Evolutionary conservation across 345 rosid genomes (phyloP).

Genomic region (Tarenaya hassleriana): DNA sequence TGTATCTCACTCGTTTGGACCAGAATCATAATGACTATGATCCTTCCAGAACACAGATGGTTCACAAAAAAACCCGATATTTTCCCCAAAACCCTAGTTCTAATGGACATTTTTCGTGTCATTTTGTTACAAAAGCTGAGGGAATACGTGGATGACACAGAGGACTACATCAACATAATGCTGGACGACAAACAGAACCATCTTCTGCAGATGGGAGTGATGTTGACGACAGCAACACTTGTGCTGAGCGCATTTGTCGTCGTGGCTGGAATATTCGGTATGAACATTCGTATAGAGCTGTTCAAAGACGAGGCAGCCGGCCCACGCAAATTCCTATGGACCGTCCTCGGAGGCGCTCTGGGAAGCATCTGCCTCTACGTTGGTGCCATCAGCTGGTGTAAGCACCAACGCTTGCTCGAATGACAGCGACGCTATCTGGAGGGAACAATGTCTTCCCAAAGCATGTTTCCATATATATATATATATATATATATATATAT

Average conservation of each 20-base stretch:
- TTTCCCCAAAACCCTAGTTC: slow-evolving; percentile 1
- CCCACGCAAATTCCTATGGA: slow-evolving; percentile 53
- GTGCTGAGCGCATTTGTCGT: slow-evolving; percentile 64
- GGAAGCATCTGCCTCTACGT: slow-evolving; percentile 61
- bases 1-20: background rate
- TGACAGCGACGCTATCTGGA: slow-evolving; percentile 18
- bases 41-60: background rate
- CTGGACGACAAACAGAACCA: slow-evolving; percentile 95
- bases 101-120: slow-evolving; percentile 18
- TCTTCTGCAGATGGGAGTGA: slow-evolving; percentile 91
- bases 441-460: background rate
- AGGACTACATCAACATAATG: slow-evolving; percentile 94
- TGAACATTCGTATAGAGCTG: slow-evolving; percentile 58
- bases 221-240: slow-evolving; percentile 84
- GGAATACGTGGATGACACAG: slow-evolving; percentile 93
- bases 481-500: background rate
- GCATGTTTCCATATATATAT: background rate
- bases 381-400: slow-evolving; percentile 78
- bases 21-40: background rate
- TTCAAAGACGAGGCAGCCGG: slow-evolving; percentile 29
- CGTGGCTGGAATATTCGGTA: slow-evolving; percentile 66
- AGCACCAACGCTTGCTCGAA: slow-evolving; percentile 68
- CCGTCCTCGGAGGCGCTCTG: slow-evolving; percentile 56
- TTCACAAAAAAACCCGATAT: background rate
- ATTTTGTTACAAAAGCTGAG: slow-evolving; percentile 48